Evolutionary conservation across 2,329 filamentous ascomycete species (phyloP), one percentile per base, ranked within the genome.

Genomic region (Alternaria brassicicola): DNA sequence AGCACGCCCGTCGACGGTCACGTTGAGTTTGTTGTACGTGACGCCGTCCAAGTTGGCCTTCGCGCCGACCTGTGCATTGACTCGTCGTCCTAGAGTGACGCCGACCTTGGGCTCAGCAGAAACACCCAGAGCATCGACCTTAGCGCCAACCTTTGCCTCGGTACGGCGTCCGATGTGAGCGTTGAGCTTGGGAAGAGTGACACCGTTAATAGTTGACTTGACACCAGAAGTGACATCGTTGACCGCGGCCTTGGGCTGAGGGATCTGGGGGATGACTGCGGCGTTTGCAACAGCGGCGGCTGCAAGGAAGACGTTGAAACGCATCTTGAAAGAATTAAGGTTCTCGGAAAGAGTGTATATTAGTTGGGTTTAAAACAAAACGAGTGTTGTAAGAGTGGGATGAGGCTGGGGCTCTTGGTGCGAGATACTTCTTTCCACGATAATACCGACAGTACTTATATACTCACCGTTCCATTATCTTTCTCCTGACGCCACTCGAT

Each of bases 281-380:
- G 43, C 43, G 19, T 47, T 47, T 13, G 43, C 43, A 47, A 47
- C 43, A 47, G 43, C 43, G 19, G 43, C 43, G 30, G 43, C 43
- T 23, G 43, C 43, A 19, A 47, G 43, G 21, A 47, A 17, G 30
- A 21, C 19, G 43, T 47, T 47, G 43, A 47, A 23, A 35, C 43
- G 43, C 43, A 47, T 47, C 4, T 33, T 47, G 28, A 21, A 21
- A 35, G 28, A 25, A 47, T 33, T 47, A 25, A 33, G 9, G 28
- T 47, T 47, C 13, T 47, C 28, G 13, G 13, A 47, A 47, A 47
- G 43, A 47, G 8, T 33, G 30, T 33, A 35, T 23, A 33, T 33
- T 33, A 47, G 43, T 47, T 47, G 28, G 28, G 21, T n/a, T n/a
- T n/a, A n/a, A 28, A 21, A 35, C 17, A 35, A 35, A 47, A 28